A percentile compares a stretch with the other conserved stretches of the same genome.
Conservation (phyloP, 1,139 yeast genomes). For the Kluyveromyces sp. region DNA sequence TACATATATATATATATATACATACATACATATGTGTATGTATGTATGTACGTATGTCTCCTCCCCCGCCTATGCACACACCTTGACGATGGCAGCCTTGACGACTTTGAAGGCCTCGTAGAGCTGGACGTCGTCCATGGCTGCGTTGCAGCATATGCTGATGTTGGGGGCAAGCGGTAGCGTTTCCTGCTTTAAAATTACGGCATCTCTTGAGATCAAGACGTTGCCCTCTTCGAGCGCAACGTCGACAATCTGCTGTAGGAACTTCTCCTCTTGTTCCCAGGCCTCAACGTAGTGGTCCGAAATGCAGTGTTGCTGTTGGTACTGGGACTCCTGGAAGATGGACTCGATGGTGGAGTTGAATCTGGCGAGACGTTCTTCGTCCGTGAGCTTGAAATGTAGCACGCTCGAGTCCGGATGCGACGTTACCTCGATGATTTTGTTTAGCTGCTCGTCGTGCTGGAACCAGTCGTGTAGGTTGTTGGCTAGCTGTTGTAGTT, state of each 20-base stretch:
- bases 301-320: conserved; percentile 26
- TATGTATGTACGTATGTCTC: background rate
- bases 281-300: conserved; percentile 34
- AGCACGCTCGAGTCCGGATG: conserved; percentile 56
- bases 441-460: conserved; percentile 28
- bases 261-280: conserved; percentile 53
- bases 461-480: conserved; percentile 34
- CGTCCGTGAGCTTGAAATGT: conserved; percentile 47
- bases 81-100: conserved; percentile 11
- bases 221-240: conserved; percentile 45
- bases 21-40: no score
- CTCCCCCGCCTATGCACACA: conserved; percentile 8
- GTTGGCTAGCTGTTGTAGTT: conserved; percentile 33
- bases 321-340: conserved; percentile 21
- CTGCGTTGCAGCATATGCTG: conserved; percentile 51
- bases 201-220: conserved; percentile 62
- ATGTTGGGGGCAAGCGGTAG: conserved; percentile 72
- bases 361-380: conserved; percentile 28
- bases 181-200: conserved; percentile 65
- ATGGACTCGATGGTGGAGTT: conserved; percentile 24
- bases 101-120: conserved; percentile 17
- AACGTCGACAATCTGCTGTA: conserved; percentile 56
- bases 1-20: no score
- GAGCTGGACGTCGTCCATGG: conserved; percentile 48
- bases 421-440: conserved; percentile 48